Base-by-base conservation (phyloP, 2,329 filamentous ascomycete species). In the Aspergillus fumigatiaffinis region DNA sequence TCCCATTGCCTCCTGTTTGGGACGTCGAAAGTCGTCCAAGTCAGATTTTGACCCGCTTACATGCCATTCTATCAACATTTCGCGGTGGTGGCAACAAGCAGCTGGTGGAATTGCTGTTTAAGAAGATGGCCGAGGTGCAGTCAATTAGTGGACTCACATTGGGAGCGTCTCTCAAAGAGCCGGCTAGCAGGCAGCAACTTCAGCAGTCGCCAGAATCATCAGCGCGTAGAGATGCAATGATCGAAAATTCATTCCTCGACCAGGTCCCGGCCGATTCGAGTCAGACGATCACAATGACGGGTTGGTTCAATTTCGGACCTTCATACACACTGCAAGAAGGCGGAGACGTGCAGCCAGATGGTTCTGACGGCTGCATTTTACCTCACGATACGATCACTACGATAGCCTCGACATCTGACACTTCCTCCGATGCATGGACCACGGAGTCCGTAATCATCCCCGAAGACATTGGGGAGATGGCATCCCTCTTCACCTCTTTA, bases 71-170 rank as follows among this genome's bases (percentile, higher is more conserved):
- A 8, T 65, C 60, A 1, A 62, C 62, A 1, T 64, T 68, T 32
- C 60, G 59, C 5, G 63, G 62, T 8, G 64, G 63, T 1, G 65
- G 58, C 5, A 64, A 66, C 47, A 64, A 63, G 35, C 54, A 58
- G 10, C 50, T 68, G 26, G 62, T 62, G 6, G 62, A 67, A 12
- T 48, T 67, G 26, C 50, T 68, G 20, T 66, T 61, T 35, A 55
- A 58, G 50, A 68, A 68, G 48, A 67, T 68, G 63, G 62, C 63
- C 2, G 59, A 64, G 4, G 62, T 61, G 17, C 59, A 68, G 9
- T 53, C 48, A 41, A 50, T 55, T 17, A 56, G 46, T 20, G 53
- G 54, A 1, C 48, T 55, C 3, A 26, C 51, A 1, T 41, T 64
- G 23, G 17, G 50, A 23, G 42, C 49, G 8, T n/a, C 57, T 3